phyloP scores from a whole-genome alignment of 2,329 filamentous ascomycete species.

The Botryotinia globosa region DNA sequence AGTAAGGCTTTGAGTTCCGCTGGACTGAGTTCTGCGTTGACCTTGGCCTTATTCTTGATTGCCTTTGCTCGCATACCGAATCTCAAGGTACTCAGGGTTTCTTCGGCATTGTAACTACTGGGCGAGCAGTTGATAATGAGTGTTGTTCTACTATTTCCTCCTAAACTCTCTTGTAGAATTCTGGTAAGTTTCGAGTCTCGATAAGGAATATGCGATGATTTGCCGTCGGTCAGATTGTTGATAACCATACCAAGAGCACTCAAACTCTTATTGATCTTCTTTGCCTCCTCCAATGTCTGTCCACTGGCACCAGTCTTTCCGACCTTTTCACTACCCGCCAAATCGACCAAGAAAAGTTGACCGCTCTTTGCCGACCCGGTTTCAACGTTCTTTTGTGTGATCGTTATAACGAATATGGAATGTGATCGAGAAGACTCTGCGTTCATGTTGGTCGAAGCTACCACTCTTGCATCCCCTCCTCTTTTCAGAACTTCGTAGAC shows the following conservation, averaged over 20 bases:
- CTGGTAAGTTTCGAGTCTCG: conserved; percentile 97
- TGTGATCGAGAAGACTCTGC: conserved; percentile 96
- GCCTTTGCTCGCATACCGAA: conserved; percentile 97
- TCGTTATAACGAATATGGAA: conserved; percentile 95
- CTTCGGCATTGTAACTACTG: conserved; percentile 94
- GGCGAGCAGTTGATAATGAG: conserved; percentile 99
- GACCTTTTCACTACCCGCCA: conserved; percentile 97
- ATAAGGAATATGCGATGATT: conserved; percentile 94
- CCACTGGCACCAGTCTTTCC: conserved; percentile 97
- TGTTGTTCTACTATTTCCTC: conserved; percentile 97
- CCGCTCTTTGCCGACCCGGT: conserved; percentile 95
- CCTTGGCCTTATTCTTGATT: conserved; percentile 99
- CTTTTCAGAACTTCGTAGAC: conserved; percentile 96
- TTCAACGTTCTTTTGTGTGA: conserved; percentile 97
- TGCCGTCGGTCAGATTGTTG: conserved; percentile 93
- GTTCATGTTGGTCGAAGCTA: conserved; percentile 98
- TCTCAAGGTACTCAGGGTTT: conserved; percentile 86
- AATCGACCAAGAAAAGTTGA: conserved; percentile 93
- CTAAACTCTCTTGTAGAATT: conserved; percentile 93
- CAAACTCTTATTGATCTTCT: conserved; percentile 99
- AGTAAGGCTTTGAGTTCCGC: conserved; percentile 90
- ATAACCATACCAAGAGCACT: conserved; percentile 99
- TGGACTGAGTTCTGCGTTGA: conserved; percentile 96
- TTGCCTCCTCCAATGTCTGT: conserved; percentile 95
- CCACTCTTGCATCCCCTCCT: conserved; percentile 84